These are phyloP conservation scores for Didymella segeticola DNA, from an alignment of 2,329 filamentous ascomycete genomes.

Conservation along the genomic window DNA sequence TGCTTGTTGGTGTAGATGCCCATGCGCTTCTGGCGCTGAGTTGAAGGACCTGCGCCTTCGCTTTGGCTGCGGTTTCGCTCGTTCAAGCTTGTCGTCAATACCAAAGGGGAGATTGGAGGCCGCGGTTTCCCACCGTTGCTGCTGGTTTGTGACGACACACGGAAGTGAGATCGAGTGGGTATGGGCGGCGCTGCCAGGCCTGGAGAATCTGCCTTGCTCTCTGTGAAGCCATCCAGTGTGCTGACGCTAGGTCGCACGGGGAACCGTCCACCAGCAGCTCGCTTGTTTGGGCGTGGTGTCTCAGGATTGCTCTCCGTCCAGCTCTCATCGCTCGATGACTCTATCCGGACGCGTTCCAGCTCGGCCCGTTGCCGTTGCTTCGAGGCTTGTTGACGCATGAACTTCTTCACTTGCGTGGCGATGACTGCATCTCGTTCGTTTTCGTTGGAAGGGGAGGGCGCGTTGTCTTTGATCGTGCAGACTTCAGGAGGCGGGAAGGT, in stretches of 20 bases:
- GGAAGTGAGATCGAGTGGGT: constrained; percentile 80
- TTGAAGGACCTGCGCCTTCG: constrained; percentile 62
- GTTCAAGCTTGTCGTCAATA: constrained; percentile 69
- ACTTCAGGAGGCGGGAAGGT: constrained; percentile 70
- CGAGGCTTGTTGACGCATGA: constrained; percentile 56
- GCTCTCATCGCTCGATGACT: constrained; percentile 58
- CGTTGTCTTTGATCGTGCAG: constrained; percentile 50
- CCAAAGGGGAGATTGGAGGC: constrained; percentile 74
- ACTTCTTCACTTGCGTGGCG: constrained; percentile 66
- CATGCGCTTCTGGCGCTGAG: constrained; percentile 64
- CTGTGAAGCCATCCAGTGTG: constrained; percentile 65
- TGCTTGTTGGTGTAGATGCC: constrained; percentile 64
- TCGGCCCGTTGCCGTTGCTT: constrained; percentile 44
- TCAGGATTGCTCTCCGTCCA: constrained; percentile 72
- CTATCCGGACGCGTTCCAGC: constrained; percentile 47
- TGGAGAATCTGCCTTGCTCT: constrained; percentile 50
- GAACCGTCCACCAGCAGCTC: constrained; percentile 62
- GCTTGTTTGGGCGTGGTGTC: constrained; percentile 73
- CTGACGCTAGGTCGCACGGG: constrained; percentile 71
- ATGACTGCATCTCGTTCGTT: constrained; percentile 67
- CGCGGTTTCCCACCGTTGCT: constrained; percentile 66
- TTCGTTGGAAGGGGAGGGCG: constrained; percentile 58
- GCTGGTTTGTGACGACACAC: constrained; percentile 71
- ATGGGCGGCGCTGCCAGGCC: constrained; percentile 70
- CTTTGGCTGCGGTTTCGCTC: constrained; percentile 71